Evolutionary conservation across 2,329 filamentous ascomycete species (phyloP), one percentile per base, ranked within the genome.

Genomic region (Westerdykella aurantiaca): DNA sequence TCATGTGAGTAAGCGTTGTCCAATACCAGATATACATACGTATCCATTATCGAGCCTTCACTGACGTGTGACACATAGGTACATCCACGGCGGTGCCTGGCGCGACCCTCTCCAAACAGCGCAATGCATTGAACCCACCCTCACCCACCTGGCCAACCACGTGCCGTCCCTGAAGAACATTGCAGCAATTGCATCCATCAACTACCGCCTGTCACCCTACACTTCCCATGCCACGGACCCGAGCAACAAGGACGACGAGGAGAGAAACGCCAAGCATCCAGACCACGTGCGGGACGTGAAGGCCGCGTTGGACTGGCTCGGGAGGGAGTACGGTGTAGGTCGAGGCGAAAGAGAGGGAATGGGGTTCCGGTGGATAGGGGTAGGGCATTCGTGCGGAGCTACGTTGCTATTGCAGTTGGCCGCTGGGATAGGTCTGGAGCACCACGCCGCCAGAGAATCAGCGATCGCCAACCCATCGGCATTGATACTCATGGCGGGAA

Each of bases 371-470:
- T 83, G 81, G 61, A 59, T 85, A 2, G 71, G 83, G 4, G 64
- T 75, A 1, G 82, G 82, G 0, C 82, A 86, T 60, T 80, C 75
- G 13, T 81, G 79, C 45, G 82, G 82, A 38, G 82, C 76, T 2
- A 82, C 79, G 4, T 65, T 89, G 34, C 75, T 79, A 0, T 74
- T 81, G 43, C 85, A 88, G 65, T 61, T 78, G 5, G 43, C 57
- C 0, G 29, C 53, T 2, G 42, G 50, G 7, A 51, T 60, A 6
- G 57, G 55, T 1, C 39, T 56, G 1, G 7, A 14, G n/a, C 9
- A 14, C 25, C 21, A n/a, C 4, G 35, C 13, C 4, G 33, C 2
- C 4, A 37, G 6, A 12, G 25, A n/a, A 13, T n/a, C 13, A 34
- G 16, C 3, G 13, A 42, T 10, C 31, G 33, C 33, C 12, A 21